These are phyloP conservation scores for Ettlia oleoabundans DNA, from an alignment of 139 green algal genomes.

Conservation along the genomic window DNA sequence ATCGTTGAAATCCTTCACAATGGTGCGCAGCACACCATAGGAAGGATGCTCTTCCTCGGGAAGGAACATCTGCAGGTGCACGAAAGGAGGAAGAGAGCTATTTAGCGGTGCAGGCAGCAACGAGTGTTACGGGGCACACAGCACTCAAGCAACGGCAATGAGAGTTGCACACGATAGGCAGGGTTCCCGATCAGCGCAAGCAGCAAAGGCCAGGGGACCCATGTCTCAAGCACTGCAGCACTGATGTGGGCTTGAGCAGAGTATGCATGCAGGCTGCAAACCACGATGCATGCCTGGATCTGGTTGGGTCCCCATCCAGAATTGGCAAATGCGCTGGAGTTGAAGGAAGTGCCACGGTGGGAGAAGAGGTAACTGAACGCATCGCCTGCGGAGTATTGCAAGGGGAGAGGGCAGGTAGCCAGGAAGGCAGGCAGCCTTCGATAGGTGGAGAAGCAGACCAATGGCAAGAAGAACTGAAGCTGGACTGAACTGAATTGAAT, in stretches of 20 bases:
- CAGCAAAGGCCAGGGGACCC: neutral
- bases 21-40: slow-evolving; percentile 50
- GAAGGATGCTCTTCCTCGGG: slow-evolving; percentile 24
- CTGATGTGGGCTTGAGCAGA: neutral
- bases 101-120: neutral
- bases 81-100: neutral
- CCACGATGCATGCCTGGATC: slow-evolving; percentile 19
- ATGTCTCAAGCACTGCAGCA: neutral
- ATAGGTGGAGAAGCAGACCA: no score
- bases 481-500: no score
- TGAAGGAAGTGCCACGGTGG: slow-evolving; percentile 14
- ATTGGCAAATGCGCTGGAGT: neutral
- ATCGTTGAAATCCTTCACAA: slow-evolving; percentile 66
- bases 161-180: no score
- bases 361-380: slow-evolving; percentile 67
- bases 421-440: no score
- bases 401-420: neutral
- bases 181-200: neutral
- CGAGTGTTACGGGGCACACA: neutral
- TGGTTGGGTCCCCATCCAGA: slow-evolving; percentile 40
- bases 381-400: neutral
- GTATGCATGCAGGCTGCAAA: neutral
- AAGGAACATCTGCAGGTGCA: slow-evolving; percentile 45
- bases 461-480: no score
- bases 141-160: no score